phyloP scores from a whole-genome alignment of 441 rosid genomes.

The Sinapis alba region DNA sequence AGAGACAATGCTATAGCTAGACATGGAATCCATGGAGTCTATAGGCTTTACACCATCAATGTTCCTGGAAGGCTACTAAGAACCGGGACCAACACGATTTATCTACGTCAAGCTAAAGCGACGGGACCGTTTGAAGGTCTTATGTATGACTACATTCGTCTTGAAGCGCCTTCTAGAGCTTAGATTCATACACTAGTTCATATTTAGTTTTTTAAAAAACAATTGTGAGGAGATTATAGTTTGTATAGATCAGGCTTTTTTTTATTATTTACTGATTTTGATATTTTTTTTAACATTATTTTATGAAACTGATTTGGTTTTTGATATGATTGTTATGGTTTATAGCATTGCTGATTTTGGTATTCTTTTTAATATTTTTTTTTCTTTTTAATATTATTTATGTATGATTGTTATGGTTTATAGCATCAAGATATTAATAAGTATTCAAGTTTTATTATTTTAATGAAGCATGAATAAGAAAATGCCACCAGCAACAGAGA shows the following conservation, averaged over 20 bases:
- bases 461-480: slow-evolving; percentile 69
- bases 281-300: background rate
- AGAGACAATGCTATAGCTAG: slow-evolving; percentile 62
- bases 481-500: slow-evolving; percentile 94
- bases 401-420: background rate
- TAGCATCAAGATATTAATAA: background rate
- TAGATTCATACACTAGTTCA: slow-evolving; percentile 7
- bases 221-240: background rate
- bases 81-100: slow-evolving; percentile 49
- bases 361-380: too few species aligned
- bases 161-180: slow-evolving; percentile 47
- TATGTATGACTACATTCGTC: slow-evolving; percentile 62
- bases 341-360: background rate
- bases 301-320: too few species aligned
- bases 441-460: background rate
- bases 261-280: slow-evolving; percentile 2
- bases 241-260: slow-evolving; percentile 20
- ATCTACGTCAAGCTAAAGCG: slow-evolving; percentile 51
- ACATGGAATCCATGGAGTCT: slow-evolving; percentile 66
- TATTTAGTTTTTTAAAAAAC: too few species aligned
- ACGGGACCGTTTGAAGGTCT: slow-evolving; percentile 41
- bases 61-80: slow-evolving; percentile 43
- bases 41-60: slow-evolving; percentile 50
- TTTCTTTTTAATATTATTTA: too few species aligned
- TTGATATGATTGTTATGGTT: background rate